A percentile compares a stretch with the other conserved stretches of the same genome.
Conservation (phyloP, 208 protist species). For the Trypanosoma rangeli region DNA sequence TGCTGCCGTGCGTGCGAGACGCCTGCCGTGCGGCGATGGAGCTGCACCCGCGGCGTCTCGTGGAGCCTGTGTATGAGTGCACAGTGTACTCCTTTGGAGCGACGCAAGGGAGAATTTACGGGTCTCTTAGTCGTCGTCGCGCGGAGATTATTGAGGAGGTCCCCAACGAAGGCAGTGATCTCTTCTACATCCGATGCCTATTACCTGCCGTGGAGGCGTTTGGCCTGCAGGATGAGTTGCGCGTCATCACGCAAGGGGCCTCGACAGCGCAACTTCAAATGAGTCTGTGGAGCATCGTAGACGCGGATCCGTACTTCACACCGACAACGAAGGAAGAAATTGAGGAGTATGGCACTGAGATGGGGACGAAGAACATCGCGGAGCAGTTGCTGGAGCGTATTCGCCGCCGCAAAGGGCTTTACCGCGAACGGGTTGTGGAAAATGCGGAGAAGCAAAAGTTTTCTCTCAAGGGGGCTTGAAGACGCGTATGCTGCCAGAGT, state of each 20-base stretch:
- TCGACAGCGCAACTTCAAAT: slow-evolving; percentile 97
- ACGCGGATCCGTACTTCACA: slow-evolving; percentile 96
- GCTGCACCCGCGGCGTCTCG: slow-evolving; percentile 87
- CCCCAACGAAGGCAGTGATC: slow-evolving; percentile 94
- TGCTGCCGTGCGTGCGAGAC: slow-evolving; percentile 93
- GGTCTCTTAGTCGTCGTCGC: slow-evolving; percentile 83
- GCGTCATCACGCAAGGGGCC: slow-evolving; percentile 94
- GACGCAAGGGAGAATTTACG: slow-evolving; percentile 89
- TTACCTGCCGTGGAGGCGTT: slow-evolving; percentile 98
- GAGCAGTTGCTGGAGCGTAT: slow-evolving; percentile 81
- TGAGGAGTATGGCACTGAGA: slow-evolving; percentile 93
- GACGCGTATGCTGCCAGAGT: not conserved
- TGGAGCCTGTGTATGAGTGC: slow-evolving; percentile 97
- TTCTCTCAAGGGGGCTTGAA: slow-evolving; percentile 74
- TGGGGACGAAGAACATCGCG: slow-evolving; percentile 87
- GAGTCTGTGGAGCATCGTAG: slow-evolving; percentile 91
- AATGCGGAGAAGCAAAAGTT: slow-evolving; percentile 91
- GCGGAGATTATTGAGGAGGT: slow-evolving; percentile 95
- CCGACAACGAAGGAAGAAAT: slow-evolving; percentile 97
- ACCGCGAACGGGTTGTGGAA: slow-evolving; percentile 82
- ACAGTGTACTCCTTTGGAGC: slow-evolving; percentile 93
- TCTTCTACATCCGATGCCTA: slow-evolving; percentile 94
- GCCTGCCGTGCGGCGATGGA: slow-evolving; percentile 94
- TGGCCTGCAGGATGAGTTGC: slow-evolving; percentile 95
- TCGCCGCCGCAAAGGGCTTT: slow-evolving; percentile 85